Evolutionary conservation across 2,329 filamentous ascomycete genomes (phyloP).

Genomic region (Calonectria pteridis): DNA sequence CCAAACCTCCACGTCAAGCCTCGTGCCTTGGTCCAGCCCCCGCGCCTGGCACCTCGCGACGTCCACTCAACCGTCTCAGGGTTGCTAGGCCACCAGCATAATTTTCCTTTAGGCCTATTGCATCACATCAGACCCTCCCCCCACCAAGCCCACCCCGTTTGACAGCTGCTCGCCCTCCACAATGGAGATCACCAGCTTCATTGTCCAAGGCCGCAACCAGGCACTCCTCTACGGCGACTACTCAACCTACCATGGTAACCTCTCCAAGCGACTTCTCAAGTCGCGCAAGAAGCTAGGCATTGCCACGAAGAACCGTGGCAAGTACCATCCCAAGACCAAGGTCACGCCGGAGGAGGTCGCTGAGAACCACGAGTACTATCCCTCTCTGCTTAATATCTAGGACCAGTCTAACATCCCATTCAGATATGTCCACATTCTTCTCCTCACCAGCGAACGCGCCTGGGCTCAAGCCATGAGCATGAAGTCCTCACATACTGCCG

Average conservation of each 20-base stretch:
- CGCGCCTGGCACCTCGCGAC: slow-evolving; percentile 9
- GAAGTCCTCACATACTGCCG: slow-evolving; percentile 84
- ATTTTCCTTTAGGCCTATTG: background rate
- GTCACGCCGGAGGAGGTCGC: slow-evolving; percentile 82
- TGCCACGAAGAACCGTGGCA: slow-evolving; percentile 86
- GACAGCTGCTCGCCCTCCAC: background rate
- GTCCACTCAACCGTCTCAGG: slow-evolving; percentile 9
- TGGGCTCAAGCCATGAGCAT: slow-evolving; percentile 98
- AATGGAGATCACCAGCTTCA: slow-evolving; percentile 93
- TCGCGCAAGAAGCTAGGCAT: slow-evolving; percentile 87
- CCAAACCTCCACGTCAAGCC: slow-evolving; percentile 47
- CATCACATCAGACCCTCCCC: background rate
- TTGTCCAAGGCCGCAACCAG: slow-evolving; percentile 83
- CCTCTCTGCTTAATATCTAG: background rate
- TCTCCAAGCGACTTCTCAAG: slow-evolving; percentile 85
- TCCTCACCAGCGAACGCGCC: slow-evolving; percentile 89
- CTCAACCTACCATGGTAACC: slow-evolving; percentile 82
- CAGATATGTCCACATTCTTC: slow-evolving; percentile 82
- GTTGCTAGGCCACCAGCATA: background rate
- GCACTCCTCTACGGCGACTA: slow-evolving; percentile 92
- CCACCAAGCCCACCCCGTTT: background rate
- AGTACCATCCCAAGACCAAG: slow-evolving; percentile 79
- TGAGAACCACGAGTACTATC: slow-evolving; percentile 77
- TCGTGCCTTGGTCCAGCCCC: slow-evolving; percentile 12
- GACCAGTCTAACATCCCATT: slow-evolving; percentile 21